Base-by-base conservation (phyloP, 129 eudicot genomes). In the Flaveria sonorensis region DNA sequence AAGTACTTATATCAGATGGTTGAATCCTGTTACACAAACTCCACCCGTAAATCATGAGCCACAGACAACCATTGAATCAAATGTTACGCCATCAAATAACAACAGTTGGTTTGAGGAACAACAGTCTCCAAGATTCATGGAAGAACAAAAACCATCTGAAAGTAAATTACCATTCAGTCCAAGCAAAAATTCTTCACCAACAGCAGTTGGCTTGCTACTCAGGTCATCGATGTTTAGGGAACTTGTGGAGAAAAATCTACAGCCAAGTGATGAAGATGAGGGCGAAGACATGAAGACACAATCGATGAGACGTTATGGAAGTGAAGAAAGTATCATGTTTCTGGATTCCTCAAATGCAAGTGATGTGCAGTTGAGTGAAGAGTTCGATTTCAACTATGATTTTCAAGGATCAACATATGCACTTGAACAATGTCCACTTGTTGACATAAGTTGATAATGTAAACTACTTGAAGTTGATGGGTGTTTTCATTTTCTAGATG, bases 1-100 rank as follows among this genome's bases (percentile, higher is more conserved):
- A 74, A 90, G 89, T 70, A 88, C 88, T 64, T 90, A 90, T 83
- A 88, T 90, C 64, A 82, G 87, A 79, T 88, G 93, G 93, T 79
- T 90, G 28, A 90, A 86, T 72, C 93, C 96, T 80, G 89, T 78
- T 64, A 59, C 85, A 45, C 83, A 87, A 75, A 71, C 83, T 71
- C 80, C 69, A 30, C 10, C 23, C 8, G 13, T 12, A 63, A 28
- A 14, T 69, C 88, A 86, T 50, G 89, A 84, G 51, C 75, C 84
- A 73, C 64, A 83, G 65, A 69, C 65, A 50, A 75, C 72, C 75
- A 43, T 13, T 45, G 72, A 74, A 47, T 52, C 72, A 6, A 83
- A 76, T 39, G 56, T 72, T 60, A 63, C 46, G 26, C 77, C 79
- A 16, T 75, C 81, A 19, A 45, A 73, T 68, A 79, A 79, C 39